Evolutionary conservation across 2,329 filamentous ascomycete genomes (phyloP).

Genomic region (Geoglossum cookeanum): DNA sequence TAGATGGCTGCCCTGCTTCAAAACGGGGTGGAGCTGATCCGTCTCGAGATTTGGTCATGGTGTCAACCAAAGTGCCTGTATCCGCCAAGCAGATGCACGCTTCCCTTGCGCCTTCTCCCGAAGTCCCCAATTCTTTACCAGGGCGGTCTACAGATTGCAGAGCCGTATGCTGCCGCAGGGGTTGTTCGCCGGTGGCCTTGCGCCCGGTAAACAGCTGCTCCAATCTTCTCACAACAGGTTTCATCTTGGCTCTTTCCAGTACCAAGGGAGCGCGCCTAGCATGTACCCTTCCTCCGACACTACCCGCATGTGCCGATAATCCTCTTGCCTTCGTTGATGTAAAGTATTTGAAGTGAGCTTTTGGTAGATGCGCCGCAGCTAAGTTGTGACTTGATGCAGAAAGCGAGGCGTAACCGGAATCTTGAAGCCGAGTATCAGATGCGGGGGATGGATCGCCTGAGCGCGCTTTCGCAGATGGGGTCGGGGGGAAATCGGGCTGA

Average conservation of each 20-base stretch:
- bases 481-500: constrained; percentile 24
- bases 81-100: constrained; percentile 24
- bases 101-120: constrained; percentile 22
- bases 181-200: constrained; percentile 25
- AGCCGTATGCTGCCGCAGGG: constrained; percentile 36
- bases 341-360: background rate
- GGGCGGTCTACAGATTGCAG: constrained; percentile 31
- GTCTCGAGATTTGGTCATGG: background rate
- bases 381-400: constrained; percentile 26
- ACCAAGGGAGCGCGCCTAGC: constrained; percentile 32
- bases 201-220: constrained; percentile 72
- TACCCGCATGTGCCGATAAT: constrained; percentile 49
- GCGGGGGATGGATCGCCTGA: background rate
- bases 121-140: constrained; percentile 14
- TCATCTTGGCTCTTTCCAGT: constrained; percentile 58
- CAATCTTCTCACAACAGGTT: constrained; percentile 52
- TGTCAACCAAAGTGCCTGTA: constrained; percentile 7
- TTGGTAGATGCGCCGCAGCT: background rate
- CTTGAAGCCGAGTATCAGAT: background rate
- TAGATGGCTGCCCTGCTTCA: background rate
- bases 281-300: constrained; percentile 51
- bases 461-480: constrained; percentile 5
- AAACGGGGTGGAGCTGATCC: background rate
- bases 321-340: constrained; percentile 24
- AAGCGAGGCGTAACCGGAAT: constrained; percentile 3